Conservation (phyloP, 23 red algal species). For the Gracilaria domingensis region DNA sequence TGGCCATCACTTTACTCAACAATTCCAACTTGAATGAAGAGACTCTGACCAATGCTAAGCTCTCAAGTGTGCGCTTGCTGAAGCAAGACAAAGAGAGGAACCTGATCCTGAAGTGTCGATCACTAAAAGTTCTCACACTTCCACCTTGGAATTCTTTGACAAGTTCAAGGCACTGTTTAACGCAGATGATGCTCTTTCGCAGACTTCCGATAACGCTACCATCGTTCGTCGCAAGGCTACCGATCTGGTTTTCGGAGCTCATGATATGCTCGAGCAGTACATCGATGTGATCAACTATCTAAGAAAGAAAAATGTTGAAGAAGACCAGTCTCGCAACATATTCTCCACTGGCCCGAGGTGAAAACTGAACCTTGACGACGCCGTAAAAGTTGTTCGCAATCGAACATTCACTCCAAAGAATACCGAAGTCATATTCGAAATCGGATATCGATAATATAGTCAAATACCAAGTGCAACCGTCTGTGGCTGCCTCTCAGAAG, state of each 20-base stretch:
- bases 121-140: not conserved
- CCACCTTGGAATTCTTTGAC: not conserved
- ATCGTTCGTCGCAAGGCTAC: constrained; percentile 1
- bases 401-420: not conserved
- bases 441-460: not conserved
- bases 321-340: not conserved
- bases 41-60: constrained; percentile 31
- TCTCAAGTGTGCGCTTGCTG: constrained; percentile 14
- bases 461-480: not conserved
- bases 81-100: not conserved
- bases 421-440: not conserved
- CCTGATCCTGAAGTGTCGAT: not conserved
- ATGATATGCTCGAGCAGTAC: not conserved
- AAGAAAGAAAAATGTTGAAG: not conserved
- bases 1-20: constrained; percentile 30
- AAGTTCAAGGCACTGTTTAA: not conserved
- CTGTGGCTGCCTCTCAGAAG: not conserved
- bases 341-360: not conserved
- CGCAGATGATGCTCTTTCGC: not conserved
- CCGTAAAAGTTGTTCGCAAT: not conserved
- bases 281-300: not conserved
- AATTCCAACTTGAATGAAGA: not conserved
- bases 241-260: not conserved
- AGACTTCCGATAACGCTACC: not conserved
- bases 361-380: not conserved